These are phyloP conservation scores for Hypoxylon fuscum DNA, from an alignment of 495 filamentous ascomycete species.

Conservation along the genomic window DNA sequence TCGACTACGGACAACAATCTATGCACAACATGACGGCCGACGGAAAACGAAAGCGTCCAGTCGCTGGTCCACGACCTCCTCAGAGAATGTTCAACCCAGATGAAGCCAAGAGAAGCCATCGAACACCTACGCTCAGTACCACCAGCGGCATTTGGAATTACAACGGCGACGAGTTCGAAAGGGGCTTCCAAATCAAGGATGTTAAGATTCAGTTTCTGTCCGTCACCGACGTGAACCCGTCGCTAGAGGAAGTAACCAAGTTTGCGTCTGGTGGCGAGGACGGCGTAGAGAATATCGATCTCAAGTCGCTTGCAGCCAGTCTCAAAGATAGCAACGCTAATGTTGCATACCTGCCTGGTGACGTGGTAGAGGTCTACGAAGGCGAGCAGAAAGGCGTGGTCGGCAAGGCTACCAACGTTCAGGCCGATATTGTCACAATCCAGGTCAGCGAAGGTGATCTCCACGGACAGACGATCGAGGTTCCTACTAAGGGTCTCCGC, in stretches of 20 bases:
- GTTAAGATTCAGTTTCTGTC: slow-evolving; percentile 86
- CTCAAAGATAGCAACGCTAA: slow-evolving; percentile 79
- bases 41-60: slow-evolving; percentile 81
- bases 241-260: slow-evolving; percentile 91
- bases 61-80: slow-evolving; percentile 74
- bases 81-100: slow-evolving; percentile 92
- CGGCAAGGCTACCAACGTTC: slow-evolving; percentile 86
- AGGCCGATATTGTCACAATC: slow-evolving; percentile 90
- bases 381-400: slow-evolving; percentile 93
- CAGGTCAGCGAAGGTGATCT: slow-evolving; percentile 85
- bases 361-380: slow-evolving; percentile 93
- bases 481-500: slow-evolving; percentile 89
- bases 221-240: slow-evolving; percentile 89
- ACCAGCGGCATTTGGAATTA: slow-evolving; percentile 68
- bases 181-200: slow-evolving; percentile 93
- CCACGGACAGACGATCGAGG: slow-evolving; percentile 85
- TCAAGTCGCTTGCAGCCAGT: slow-evolving; percentile 86
- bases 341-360: slow-evolving; percentile 86
- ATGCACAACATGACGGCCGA: slow-evolving; percentile 57
- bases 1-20: slow-evolving; percentile 84
- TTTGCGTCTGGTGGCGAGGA: slow-evolving; percentile 90
- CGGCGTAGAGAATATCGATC: slow-evolving; percentile 90
- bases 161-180: slow-evolving; percentile 84
- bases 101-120: slow-evolving; percentile 88
- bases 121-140: slow-evolving; percentile 50